Percentiles rank a stretch among this genome's conserved stretches.
Conservation (phyloP, 2,329 filamentous ascomycete genomes). For the Teratosphaeria pseudoeucalypti region DNA sequence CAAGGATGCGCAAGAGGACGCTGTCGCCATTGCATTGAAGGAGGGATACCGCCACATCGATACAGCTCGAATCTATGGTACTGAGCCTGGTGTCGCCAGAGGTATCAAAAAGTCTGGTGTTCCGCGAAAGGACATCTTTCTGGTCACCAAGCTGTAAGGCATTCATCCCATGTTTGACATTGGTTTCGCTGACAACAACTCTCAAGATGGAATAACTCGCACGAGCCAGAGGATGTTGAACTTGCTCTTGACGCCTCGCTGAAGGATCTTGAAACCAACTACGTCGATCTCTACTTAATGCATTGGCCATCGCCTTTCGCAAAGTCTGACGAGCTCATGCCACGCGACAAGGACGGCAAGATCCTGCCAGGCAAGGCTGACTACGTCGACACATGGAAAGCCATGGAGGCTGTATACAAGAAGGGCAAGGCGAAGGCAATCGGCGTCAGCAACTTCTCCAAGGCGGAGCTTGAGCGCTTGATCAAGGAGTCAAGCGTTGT, state of each 20-base stretch:
- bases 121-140: slow-evolving; percentile 54
- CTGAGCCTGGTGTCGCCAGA: slow-evolving; percentile 55
- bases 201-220: slow-evolving; percentile 42
- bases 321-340: slow-evolving; percentile 37
- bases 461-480: slow-evolving; percentile 38
- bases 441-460: slow-evolving; percentile 44
- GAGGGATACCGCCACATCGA: slow-evolving; percentile 47
- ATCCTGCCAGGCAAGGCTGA: slow-evolving; percentile 35
- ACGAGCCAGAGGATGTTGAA: slow-evolving; percentile 52
- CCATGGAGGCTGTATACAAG: slow-evolving; percentile 25
- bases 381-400: slow-evolving; percentile 43
- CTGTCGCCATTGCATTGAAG: slow-evolving; percentile 37
- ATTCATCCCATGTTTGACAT: too few relatives aligned
- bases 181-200: too few relatives aligned
- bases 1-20: slow-evolving; percentile 34
- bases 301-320: slow-evolving; percentile 52
- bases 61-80: slow-evolving; percentile 33
- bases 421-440: slow-evolving; percentile 38
- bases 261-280: slow-evolving; percentile 53
- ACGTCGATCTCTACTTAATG: slow-evolving; percentile 61
- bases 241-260: slow-evolving; percentile 49
- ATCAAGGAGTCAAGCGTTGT: slow-evolving; percentile 35
- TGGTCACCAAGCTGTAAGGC: slow-evolving; percentile 46
- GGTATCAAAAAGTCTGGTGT: slow-evolving; percentile 55
- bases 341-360: slow-evolving; percentile 35